Conservation (phyloP, 2,329 filamentous ascomycete genomes). For the Fusarium drepaniforme region DNA sequence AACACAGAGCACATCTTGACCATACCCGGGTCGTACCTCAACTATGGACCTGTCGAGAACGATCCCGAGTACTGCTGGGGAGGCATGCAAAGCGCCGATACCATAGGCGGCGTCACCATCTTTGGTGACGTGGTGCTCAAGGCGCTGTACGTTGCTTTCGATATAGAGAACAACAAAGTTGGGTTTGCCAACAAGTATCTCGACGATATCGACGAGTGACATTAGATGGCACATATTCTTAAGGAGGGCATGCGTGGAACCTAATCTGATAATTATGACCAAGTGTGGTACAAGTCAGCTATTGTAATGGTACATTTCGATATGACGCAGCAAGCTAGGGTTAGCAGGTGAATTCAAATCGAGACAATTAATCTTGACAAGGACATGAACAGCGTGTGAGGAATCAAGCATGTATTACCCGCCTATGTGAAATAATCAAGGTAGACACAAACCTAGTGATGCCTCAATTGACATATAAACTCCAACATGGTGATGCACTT, state of each 20-base stretch:
- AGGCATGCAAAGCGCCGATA: slow-evolving; percentile 73
- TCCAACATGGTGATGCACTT: slow-evolving; percentile 25
- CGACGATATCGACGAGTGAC: slow-evolving; percentile 31
- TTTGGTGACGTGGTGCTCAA: slow-evolving; percentile 86
- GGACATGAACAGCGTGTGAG: slow-evolving; percentile 1
- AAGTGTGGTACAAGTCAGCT: slow-evolving; percentile 4
- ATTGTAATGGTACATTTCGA: slow-evolving; percentile 14
- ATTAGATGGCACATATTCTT: not conserved
- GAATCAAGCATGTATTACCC: slow-evolving; percentile 33
- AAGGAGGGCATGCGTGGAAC: not conserved
- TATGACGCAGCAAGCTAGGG: slow-evolving; percentile 12
- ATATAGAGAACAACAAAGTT: slow-evolving; percentile 57
- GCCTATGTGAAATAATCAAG: slow-evolving; percentile 22
- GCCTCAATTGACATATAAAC: slow-evolving; percentile 18
- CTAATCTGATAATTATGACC: slow-evolving; percentile 11
- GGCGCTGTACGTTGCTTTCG: slow-evolving; percentile 80
- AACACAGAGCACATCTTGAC: slow-evolving; percentile 62
- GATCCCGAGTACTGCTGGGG: slow-evolving; percentile 75
- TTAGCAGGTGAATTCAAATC: slow-evolving; percentile 8
- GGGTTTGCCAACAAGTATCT: slow-evolving; percentile 61
- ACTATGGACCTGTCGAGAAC: slow-evolving; percentile 64
- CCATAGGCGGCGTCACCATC: slow-evolving; percentile 68
- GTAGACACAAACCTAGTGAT: slow-evolving; percentile 35
- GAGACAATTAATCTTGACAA: not conserved
- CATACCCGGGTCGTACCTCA: slow-evolving; percentile 67